Evolutionary conservation across 805 yeast species (phyloP), one percentile per base, ranked within the genome.

Genomic region (Lachancea cidri): DNA sequence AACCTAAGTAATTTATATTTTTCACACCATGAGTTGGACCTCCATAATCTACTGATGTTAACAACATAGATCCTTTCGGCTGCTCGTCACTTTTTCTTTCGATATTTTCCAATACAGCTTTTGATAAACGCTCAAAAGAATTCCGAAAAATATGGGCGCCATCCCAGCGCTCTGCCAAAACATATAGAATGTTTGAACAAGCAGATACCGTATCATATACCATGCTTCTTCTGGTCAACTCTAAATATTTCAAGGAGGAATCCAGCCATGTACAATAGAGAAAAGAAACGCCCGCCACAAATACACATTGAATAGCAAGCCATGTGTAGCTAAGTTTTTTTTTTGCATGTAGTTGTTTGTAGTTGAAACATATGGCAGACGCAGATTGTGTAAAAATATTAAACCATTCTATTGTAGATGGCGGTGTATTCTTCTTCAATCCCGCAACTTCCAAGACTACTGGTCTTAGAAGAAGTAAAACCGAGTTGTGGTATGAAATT

Each of bases 401-500:
- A 40, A 62, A 64, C 66, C 65, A 62, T 38, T 60, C 63, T 2
- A 57, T 18, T 14, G 49, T 39, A n/a, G 56, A 41, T 11, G 54
- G 42, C 5, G 57, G 35, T 6, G 56, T 36, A 2, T 45, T 41
- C 22, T 44, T 41, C 34, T 50, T 48, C 22, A 36, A 17, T 25
- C 32, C 43, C 16, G 39, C 29, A 1, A 55, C 52, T 33, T 62
- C 58, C 8, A 62, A 34, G 5, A 59, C 50, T 13, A 55, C 56
- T 1, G 67, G 68, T 20, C 67, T 41, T 14, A 63, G 41, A 11
- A 65, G 45, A 8, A 63, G 40, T 0, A 60, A 33, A 39, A 65
- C 44, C 3, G 67, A 60, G 42, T 64, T 62, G 44, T 64, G 66
- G 34, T 65, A 65, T 2, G 66, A 58, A 3, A 65, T 58, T 7